Base-by-base conservation (phyloP, 2,329 filamentous ascomycete species). In the Stagonosporopsis rhizophila region DNA sequence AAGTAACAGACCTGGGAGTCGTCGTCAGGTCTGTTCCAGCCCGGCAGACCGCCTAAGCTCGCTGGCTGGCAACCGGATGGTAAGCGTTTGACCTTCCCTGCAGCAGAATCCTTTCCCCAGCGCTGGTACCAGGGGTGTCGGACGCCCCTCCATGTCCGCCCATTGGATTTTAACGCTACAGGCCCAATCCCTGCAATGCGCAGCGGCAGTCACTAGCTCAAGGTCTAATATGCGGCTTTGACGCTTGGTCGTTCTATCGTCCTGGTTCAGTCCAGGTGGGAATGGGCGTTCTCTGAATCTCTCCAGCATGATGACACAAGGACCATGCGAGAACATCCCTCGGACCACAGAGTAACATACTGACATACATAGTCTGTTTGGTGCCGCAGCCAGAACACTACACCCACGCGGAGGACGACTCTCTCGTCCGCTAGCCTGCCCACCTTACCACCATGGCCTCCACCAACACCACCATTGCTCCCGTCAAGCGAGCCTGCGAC, bases 401-500 rank as follows among this genome's bases (percentile, higher is more conserved):
- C 59, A 58, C 57, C 62, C 61, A 61, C 57, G 66, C 62, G 55
- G 63, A 67, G 64, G 59, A 67, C 64, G 56, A 61, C 57, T 61
- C 46, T 48, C 56, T 60, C 59, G 47, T 60, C 55, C 56, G 58
- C 61, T 67, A 64, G 63, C 57, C 58, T 51, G 28, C 53, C 58
- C 49, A 27, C 53, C 52, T 28, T 48, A 52, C 39, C 39, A 42
- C 53, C 59, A 74, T 72, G 69, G 55, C 68, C 52, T 74, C 72
- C 56, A 67, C 66, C 55, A 58, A 66, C 54, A 66, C 69, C 58
- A 66, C 70, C 40, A 70, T 74, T 46, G 63, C 75, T 62, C 74
- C 74, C 37, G 72, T 76, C 50, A 78, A 78, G 65, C 68, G 76
- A 66, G 76, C 76, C 52, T 78, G 76, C 70, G 76, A 78, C 63